Evolutionary conservation across 2,329 filamentous ascomycete species (phyloP).

Genomic region (Dactylellina leptospora): DNA sequence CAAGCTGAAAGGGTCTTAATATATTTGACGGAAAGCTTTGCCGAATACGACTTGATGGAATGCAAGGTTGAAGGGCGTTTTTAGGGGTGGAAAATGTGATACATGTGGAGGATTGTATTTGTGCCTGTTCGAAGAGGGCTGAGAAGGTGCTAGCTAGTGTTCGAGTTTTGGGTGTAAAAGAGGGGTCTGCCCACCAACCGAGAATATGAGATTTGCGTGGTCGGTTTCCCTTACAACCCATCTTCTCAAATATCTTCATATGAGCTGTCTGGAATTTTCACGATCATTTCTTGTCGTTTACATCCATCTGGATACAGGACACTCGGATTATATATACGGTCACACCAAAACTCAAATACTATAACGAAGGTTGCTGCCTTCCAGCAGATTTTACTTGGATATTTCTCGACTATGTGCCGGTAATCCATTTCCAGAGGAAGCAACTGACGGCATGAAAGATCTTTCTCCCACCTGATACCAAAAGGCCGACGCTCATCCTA

Average conservation of each 20-base stretch:
- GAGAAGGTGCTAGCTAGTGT: background rate
- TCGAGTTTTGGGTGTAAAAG: background rate
- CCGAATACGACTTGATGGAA: background rate
- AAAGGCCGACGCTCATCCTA: no score
- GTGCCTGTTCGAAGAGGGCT: background rate
- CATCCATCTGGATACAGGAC: background rate
- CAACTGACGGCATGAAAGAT: no score
- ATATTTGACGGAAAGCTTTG: background rate
- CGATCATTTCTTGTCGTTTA: background rate
- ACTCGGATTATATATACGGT: background rate
- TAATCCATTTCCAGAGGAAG: no score
- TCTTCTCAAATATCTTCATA: no score
- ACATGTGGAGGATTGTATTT: background rate
- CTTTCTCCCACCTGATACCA: no score
- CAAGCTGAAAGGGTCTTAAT: conserved; percentile 4
- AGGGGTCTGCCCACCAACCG: conserved; percentile 11
- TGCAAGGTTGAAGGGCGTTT: background rate
- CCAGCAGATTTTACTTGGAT: no score
- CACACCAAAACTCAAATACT: background rate
- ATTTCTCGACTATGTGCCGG: no score
- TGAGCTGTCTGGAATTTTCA: no score
- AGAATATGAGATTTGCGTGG: background rate
- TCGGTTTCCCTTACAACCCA: no score
- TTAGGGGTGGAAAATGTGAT: conserved; percentile 2
- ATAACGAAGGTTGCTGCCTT: no score